phyloP scores from a whole-genome alignment of 1,139 yeast genomes.

The Petasospora fabianii region DNA sequence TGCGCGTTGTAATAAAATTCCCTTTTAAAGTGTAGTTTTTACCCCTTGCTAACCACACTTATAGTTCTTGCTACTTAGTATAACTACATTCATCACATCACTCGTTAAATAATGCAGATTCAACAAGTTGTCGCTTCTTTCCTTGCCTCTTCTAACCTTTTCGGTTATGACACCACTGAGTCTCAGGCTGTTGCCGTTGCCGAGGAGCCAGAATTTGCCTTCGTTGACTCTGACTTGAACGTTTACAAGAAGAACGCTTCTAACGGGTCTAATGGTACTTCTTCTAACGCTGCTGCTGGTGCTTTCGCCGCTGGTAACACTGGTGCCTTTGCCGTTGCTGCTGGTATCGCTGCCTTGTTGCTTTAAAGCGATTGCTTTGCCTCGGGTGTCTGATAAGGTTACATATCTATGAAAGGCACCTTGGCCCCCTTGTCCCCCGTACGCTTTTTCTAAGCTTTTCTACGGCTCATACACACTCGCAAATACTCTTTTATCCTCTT shows the following conservation, averaged over 20 bases:
- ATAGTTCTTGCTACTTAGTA: too few relatives aligned
- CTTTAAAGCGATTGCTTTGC: conserved; percentile 13
- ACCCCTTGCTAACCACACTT: too few relatives aligned
- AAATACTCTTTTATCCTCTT: neutral
- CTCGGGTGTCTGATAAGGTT: neutral
- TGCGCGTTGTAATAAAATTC: neutral
- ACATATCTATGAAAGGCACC: neutral
- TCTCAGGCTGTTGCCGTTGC: conserved; percentile 12
- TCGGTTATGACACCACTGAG: conserved; percentile 14
- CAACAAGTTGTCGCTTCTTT: conserved; percentile 28
- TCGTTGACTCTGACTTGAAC: conserved; percentile 16
- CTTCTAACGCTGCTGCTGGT: conserved; percentile 24
- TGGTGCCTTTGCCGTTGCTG: conserved; percentile 23
- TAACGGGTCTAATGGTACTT: conserved; percentile 24
- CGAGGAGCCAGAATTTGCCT: conserved; percentile 16
- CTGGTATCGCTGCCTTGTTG: conserved; percentile 26
- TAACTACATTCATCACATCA: neutral
- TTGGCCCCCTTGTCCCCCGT: neutral
- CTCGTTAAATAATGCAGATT: conserved; percentile 23
- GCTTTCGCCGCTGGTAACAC: conserved; percentile 17
- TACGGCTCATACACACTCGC: too few relatives aligned
- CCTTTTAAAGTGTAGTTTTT: too few relatives aligned
- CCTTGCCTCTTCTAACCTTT: conserved; percentile 24
- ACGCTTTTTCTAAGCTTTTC: neutral
- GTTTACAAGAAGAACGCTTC: conserved; percentile 15